Conservation (phyloP, 2,329 filamentous ascomycete genomes). For the Aureobasidium sp. region DNA sequence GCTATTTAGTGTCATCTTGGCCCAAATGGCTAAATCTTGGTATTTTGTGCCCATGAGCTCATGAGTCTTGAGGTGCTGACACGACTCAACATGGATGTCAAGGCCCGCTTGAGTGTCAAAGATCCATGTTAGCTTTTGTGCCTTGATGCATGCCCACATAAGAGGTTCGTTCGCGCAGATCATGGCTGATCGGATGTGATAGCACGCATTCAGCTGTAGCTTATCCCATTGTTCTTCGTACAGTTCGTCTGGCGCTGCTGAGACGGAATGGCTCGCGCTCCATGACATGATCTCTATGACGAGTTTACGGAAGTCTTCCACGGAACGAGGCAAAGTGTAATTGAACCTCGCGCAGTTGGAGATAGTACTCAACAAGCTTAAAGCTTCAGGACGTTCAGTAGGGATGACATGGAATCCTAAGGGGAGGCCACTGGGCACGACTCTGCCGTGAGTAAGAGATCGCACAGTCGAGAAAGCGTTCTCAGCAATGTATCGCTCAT, state of each 20-base stretch:
- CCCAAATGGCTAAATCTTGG: conserved; percentile 20
- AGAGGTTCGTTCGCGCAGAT: conserved; percentile 18
- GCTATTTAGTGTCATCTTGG: conserved; percentile 17
- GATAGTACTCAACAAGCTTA: conserved; percentile 18
- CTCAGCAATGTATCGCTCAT: conserved; percentile 9
- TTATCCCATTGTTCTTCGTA: conserved; percentile 19
- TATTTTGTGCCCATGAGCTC: conserved; percentile 21
- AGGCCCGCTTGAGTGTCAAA: conserved; percentile 17
- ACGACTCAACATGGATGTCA: conserved; percentile 19
- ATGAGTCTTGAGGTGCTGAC: conserved; percentile 19
- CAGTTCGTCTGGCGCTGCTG: conserved; percentile 6
- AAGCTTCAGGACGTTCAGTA: conserved; percentile 16
- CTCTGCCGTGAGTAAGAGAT: not conserved
- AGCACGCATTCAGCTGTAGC: conserved; percentile 18
- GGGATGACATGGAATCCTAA: conserved; percentile 18
- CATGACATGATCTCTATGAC: conserved; percentile 20
- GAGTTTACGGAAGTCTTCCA: conserved; percentile 14
- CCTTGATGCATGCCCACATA: conserved; percentile 10
- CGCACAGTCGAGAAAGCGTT: not conserved
- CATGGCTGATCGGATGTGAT: conserved; percentile 20
- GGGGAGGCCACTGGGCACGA: conserved; percentile 5
- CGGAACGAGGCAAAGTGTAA: not conserved
- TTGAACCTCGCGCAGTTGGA: conserved; percentile 11
- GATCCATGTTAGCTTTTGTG: not conserved
- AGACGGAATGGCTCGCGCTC: conserved; percentile 19